Percentiles rank a stretch among this genome's conserved stretches.
Evolutionary conservation across 2,329 filamentous ascomycete genomes (phyloP).

Genomic region (Fusarium pseudoanthophilum): DNA sequence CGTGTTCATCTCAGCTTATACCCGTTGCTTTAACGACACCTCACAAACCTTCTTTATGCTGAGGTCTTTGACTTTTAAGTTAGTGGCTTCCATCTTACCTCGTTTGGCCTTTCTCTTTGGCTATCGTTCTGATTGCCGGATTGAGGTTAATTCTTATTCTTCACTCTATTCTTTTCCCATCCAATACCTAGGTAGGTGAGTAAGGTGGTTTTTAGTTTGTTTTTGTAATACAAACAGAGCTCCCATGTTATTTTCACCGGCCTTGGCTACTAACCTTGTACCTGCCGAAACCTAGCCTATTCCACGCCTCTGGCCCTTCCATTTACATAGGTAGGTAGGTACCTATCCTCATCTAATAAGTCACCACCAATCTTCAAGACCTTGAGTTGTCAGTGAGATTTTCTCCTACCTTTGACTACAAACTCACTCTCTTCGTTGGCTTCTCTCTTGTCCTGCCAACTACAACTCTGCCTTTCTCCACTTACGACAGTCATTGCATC

Average conservation of each 20-base stretch:
- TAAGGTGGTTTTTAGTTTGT: too few species aligned
- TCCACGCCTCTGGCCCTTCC: conserved; percentile 33
- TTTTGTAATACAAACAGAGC: neutral
- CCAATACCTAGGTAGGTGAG: too few species aligned
- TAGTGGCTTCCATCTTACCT: neutral
- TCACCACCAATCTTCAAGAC: neutral
- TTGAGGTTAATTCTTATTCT: neutral
- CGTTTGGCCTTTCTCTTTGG: neutral
- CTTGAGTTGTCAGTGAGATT: neutral
- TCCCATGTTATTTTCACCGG: conserved; percentile 8
- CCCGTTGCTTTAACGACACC: conserved; percentile 18
- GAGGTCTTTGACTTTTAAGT: neutral
- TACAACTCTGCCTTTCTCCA: neutral
- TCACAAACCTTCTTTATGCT: conserved; percentile 10
- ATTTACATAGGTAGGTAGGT: conserved; percentile 3
- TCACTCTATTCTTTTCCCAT: neutral
- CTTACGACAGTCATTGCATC: conserved; percentile 2
- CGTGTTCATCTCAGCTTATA: neutral
- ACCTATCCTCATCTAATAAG: conserved; percentile 24
- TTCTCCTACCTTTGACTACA: conserved; percentile 5
- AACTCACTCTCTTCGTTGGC: conserved; percentile 9
- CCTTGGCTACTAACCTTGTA: conserved; percentile 13
- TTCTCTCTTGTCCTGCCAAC: neutral
- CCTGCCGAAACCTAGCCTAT: conserved; percentile 2
- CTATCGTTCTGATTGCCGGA: neutral